Conservation (phyloP, 2,329 filamentous ascomycete genomes). For the Beauveria pseudobassiana region DNA sequence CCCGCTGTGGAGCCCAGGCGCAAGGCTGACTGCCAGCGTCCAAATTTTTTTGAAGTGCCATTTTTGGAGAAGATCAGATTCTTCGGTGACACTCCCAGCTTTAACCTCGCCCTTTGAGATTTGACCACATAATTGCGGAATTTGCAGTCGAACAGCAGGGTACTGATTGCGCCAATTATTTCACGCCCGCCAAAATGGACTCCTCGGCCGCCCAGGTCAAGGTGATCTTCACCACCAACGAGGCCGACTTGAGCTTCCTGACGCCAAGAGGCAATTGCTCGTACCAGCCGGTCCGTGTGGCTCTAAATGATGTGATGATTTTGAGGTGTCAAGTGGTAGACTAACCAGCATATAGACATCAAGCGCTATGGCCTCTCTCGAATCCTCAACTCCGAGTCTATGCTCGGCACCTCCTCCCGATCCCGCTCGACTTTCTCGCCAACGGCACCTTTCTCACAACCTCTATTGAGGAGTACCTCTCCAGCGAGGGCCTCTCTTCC, state of each 20-base stretch:
- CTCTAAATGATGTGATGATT: neutral
- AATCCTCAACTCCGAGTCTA: conserved; percentile 64
- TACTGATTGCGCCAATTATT: neutral
- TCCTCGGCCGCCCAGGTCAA: conserved; percentile 48
- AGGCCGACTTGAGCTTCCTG: conserved; percentile 55
- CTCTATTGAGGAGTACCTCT: conserved; percentile 84
- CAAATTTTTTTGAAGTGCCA: neutral
- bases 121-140: neutral
- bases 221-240: conserved; percentile 59
- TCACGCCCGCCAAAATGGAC: conserved; percentile 24
- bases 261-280: conserved; percentile 53
- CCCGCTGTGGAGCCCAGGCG: neutral
- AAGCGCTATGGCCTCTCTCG: conserved; percentile 64
- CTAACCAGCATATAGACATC: conserved; percentile 41
- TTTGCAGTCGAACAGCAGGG: neutral
- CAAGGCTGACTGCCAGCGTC: conserved; percentile 2
- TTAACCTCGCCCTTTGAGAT: neutral
- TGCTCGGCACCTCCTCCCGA: conserved; percentile 58
- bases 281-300: conserved; percentile 47
- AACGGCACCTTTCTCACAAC: conserved; percentile 88
- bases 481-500: conserved; percentile 75
- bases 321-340: neutral
- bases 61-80: neutral
- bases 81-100: neutral
- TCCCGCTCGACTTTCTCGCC: conserved; percentile 90